Conservation (phyloP, 306 rosid species). For the Lathyrus oleraceus region DNA sequence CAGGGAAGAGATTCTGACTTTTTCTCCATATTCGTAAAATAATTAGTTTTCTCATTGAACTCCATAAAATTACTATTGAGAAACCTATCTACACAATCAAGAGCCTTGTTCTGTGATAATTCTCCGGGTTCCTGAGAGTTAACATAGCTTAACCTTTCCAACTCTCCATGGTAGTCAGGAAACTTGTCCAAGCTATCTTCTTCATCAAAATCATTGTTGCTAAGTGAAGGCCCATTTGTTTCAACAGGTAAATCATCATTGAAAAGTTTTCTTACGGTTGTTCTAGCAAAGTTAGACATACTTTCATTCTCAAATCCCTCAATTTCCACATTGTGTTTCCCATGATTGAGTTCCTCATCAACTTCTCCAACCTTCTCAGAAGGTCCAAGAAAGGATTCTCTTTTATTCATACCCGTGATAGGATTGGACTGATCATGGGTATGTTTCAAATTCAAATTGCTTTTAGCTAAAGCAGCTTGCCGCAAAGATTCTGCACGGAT, state of each 20-base stretch:
- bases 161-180: slow-evolving; percentile 47
- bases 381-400: slow-evolving; percentile 29
- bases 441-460: slow-evolving; percentile 36
- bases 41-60: slow-evolving; percentile 45
- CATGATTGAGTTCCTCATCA: slow-evolving; percentile 40
- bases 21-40: slow-evolving; percentile 43
- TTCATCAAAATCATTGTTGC: slow-evolving; percentile 34
- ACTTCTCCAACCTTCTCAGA: slow-evolving; percentile 39
- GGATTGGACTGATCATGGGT: slow-evolving; percentile 35
- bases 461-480: slow-evolving; percentile 63
- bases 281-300: slow-evolving; percentile 45
- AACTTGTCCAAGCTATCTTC: slow-evolving; percentile 42
- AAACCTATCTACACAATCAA: slow-evolving; percentile 77
- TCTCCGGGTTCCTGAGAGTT: slow-evolving; percentile 94
- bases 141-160: slow-evolving; percentile 72
- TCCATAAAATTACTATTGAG: slow-evolving; percentile 56
- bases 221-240: slow-evolving; percentile 31
- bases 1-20: slow-evolving; percentile 42
- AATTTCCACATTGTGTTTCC: slow-evolving; percentile 22
- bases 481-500: slow-evolving; percentile 52
- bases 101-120: slow-evolving; percentile 77
- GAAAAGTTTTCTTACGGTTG: slow-evolving; percentile 79
- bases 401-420: slow-evolving; percentile 32
- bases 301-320: slow-evolving; percentile 27
- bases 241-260: slow-evolving; percentile 48